Evolutionary conservation across 1,284 basidiomycete genomes (phyloP).

Genomic region (Sphagnurus paluster): DNA sequence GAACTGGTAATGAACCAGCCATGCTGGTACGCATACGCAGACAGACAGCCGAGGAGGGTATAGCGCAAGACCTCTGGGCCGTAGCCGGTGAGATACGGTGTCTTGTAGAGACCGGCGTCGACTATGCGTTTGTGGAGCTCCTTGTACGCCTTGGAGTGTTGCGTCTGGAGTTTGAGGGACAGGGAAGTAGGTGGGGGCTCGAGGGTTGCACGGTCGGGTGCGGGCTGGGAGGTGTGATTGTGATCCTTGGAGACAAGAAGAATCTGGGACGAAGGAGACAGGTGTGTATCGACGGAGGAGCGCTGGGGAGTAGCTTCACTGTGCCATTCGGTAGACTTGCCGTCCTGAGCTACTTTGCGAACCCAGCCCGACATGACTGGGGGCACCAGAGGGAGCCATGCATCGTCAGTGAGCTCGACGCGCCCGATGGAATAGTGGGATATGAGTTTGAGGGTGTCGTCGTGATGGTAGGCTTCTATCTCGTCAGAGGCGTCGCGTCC

Average conservation of each 20-base stretch:
- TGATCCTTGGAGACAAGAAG: conserved; percentile 48
- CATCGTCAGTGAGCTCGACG: conserved; percentile 56
- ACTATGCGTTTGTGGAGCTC: conserved; percentile 75
- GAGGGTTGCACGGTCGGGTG: conserved; percentile 53
- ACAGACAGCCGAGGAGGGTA: conserved; percentile 56
- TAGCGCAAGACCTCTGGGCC: conserved; percentile 87
- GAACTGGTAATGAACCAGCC: conserved; percentile 74
- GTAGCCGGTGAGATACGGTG: conserved; percentile 86
- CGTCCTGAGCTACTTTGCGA: conserved; percentile 37
- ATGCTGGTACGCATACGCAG: conserved; percentile 64
- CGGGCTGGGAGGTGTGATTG: conserved; percentile 30
- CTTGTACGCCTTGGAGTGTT: conserved; percentile 81
- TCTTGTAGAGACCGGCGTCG: conserved; percentile 83
- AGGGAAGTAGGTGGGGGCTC: conserved; percentile 53
- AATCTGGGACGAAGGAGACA: conserved; percentile 53
- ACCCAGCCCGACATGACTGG: conserved; percentile 89
- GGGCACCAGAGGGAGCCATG: conserved; percentile 85
- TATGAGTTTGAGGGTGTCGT: conserved; percentile 66
- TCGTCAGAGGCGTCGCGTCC: conserved; percentile 96
- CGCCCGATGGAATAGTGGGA: conserved; percentile 74
- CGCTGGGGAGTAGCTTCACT: conserved; percentile 56
- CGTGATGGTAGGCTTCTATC: conserved; percentile 89
- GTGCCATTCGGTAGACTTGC: conserved; percentile 51
- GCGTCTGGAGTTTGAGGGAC: conserved; percentile 63
- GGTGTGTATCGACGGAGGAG: conserved; percentile 34